phyloP scores from a whole-genome alignment of 805 yeast species.

The Candida hungchunana region DNA sequence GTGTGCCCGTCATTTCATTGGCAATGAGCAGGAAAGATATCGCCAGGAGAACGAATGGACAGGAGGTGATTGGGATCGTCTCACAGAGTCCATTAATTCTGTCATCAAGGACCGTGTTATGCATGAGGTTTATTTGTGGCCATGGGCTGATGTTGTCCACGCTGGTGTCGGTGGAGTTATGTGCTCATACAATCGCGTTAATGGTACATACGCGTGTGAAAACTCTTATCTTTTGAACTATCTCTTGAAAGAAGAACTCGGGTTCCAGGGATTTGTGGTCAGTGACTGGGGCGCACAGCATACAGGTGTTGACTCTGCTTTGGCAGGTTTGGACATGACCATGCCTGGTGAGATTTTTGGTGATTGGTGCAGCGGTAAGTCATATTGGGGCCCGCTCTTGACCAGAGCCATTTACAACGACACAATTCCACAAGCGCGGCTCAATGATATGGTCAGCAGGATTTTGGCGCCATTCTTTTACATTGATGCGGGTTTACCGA shows the following conservation, averaged over 20 bases:
- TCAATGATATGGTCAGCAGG: conserved; percentile 60
- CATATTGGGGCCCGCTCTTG: conserved; percentile 55
- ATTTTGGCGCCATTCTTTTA: conserved; percentile 55
- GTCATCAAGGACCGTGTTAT: conserved; percentile 57
- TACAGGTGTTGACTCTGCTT: conserved; percentile 49
- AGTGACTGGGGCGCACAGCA: conserved; percentile 68
- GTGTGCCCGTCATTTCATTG: conserved; percentile 51
- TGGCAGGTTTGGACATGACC: conserved; percentile 60
- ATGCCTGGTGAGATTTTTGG: conserved; percentile 60
- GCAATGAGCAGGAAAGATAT: conserved; percentile 60
- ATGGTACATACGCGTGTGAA: conserved; percentile 56
- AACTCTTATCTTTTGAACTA: conserved; percentile 52
- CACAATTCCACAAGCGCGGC: conserved; percentile 47
- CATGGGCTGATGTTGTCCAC: conserved; percentile 57
- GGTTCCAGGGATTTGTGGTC: conserved; percentile 65
- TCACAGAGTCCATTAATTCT: conserved; percentile 42
- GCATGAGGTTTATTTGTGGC: conserved; percentile 63
- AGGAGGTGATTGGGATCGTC: conserved; percentile 40
- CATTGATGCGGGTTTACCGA: conserved; percentile 32
- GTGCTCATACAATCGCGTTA: conserved; percentile 56
- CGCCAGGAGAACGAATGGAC: conserved; percentile 51
- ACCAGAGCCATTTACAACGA: conserved; percentile 52
- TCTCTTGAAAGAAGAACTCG: conserved; percentile 55
- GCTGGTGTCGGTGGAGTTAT: conserved; percentile 61
- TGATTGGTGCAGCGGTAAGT: conserved; percentile 48